Conservation (phyloP, 805 yeast species). For the Candida manassasensis region DNA sequence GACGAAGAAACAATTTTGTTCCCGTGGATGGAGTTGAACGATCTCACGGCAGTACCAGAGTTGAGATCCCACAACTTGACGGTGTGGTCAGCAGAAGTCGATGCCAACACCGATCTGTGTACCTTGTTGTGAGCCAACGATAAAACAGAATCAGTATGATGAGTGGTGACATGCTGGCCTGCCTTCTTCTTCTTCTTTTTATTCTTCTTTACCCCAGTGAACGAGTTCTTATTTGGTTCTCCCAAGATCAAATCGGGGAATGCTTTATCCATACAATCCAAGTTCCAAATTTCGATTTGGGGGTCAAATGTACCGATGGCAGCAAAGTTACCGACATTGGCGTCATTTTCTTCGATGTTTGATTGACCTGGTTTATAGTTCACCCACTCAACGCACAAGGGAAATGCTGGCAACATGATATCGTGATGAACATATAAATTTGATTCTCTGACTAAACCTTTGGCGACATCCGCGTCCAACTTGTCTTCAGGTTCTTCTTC, state of each 20-base stretch:
- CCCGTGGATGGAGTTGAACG: constrained; percentile 66
- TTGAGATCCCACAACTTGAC: constrained; percentile 93
- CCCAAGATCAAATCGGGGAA: constrained; percentile 94
- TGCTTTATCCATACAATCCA: constrained; percentile 87
- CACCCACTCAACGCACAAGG: constrained; percentile 94
- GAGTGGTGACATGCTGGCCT: constrained; percentile 55
- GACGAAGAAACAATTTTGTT: constrained; percentile 79
- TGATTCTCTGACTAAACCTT: constrained; percentile 66
- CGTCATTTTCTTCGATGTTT: constrained; percentile 24
- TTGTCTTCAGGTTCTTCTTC: constrained; percentile 66
- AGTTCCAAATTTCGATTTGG: constrained; percentile 93
- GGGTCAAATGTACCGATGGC: constrained; percentile 98
- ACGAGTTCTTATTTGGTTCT: constrained; percentile 49
- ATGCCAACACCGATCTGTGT: constrained; percentile 82
- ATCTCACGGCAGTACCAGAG: constrained; percentile 69
- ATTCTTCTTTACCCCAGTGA: constrained; percentile 36
- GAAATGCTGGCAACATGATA: constrained; percentile 94
- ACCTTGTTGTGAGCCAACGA: constrained; percentile 77
- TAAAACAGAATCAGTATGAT: constrained; percentile 91
- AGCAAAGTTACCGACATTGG: constrained; percentile 78
- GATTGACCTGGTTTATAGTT: constrained; percentile 60
- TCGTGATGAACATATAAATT: constrained; percentile 93
- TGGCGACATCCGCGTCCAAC: constrained; percentile 67
- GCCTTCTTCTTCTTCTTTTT: constrained; percentile 50
- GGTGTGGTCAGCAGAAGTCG: constrained; percentile 93